Percentiles rank a stretch among this genome's conserved stretches.
Evolutionary conservation across 1,139 yeast genomes (phyloP).

Genomic region (Hyphopichia burtonii): DNA sequence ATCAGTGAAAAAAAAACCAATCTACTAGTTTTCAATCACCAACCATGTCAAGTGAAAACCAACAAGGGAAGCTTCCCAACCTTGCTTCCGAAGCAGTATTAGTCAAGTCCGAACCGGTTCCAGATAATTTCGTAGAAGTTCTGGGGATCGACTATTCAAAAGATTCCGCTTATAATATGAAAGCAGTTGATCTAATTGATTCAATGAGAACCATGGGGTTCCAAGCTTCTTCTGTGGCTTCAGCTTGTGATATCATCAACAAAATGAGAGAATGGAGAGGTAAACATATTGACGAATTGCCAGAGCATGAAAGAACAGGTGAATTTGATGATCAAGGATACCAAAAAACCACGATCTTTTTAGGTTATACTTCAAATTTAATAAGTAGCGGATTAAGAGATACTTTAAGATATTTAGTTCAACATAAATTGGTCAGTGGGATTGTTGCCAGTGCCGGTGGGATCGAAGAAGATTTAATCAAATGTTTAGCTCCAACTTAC

Average conservation of each 20-base stretch:
- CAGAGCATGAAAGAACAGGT: constrained; percentile 70
- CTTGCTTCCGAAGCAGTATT: constrained; percentile 86
- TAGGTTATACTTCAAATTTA: constrained; percentile 97
- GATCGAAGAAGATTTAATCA: constrained; percentile 93
- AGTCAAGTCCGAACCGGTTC: constrained; percentile 82
- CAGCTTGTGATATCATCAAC: constrained; percentile 88
- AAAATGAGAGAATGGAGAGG: constrained; percentile 95
- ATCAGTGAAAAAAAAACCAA: background rate
- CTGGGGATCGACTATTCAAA: constrained; percentile 86
- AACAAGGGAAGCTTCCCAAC: constrained; percentile 44
- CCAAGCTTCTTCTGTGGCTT: constrained; percentile 84
- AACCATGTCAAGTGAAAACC: constrained; percentile 5
- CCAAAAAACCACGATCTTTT: constrained; percentile 84
- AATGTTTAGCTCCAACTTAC: constrained; percentile 93
- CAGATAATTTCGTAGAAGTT: constrained; percentile 73
- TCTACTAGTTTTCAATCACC: too few relatives aligned
- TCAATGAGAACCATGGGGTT: constrained; percentile 97
- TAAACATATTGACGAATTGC: constrained; percentile 58
- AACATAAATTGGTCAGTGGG: constrained; percentile 91
- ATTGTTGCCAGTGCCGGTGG: constrained; percentile 98
- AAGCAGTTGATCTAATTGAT: constrained; percentile 71
- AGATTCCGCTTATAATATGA: constrained; percentile 65
- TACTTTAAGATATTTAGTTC: constrained; percentile 82
- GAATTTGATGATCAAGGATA: constrained; percentile 77
- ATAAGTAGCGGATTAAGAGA: constrained; percentile 94